Evolutionary conservation across 2,329 filamentous ascomycete species (phyloP).

Genomic region (Aspergillus versicolor): DNA sequence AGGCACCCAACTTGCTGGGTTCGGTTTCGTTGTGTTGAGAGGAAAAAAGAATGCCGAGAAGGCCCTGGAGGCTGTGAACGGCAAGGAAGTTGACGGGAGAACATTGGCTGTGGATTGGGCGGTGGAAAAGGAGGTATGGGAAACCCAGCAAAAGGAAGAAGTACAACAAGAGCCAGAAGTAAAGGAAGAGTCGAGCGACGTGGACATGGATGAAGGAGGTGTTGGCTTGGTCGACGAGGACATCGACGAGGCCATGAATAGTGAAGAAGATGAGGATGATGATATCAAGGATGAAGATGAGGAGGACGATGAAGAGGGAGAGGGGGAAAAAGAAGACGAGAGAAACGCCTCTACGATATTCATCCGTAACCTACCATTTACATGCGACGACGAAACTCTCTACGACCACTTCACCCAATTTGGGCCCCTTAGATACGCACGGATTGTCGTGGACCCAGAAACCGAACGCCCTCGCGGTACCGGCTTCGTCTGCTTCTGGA

Average conservation of each 20-base stretch:
- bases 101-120: slow-evolving; percentile 95
- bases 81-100: slow-evolving; percentile 83
- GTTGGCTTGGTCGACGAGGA: slow-evolving; percentile 26
- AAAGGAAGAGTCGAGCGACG: slow-evolving; percentile 46
- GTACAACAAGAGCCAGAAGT: slow-evolving; percentile 23
- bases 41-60: slow-evolving; percentile 89
- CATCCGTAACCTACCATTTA: slow-evolving; percentile 91
- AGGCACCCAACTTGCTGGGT: slow-evolving; percentile 72
- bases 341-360: slow-evolving; percentile 77
- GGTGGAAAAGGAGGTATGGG: slow-evolving; percentile 86
- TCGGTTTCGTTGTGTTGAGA: slow-evolving; percentile 87
- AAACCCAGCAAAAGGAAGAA: slow-evolving; percentile 58
- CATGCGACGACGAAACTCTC: slow-evolving; percentile 75
- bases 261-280: slow-evolving; percentile 35
- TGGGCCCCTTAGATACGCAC: slow-evolving; percentile 83
- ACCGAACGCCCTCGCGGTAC: slow-evolving; percentile 88
- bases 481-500: slow-evolving; percentile 91
- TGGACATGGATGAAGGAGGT: slow-evolving; percentile 55
- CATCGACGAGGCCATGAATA: slow-evolving; percentile 47
- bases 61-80: slow-evolving; percentile 81
- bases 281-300: slow-evolving; percentile 40
- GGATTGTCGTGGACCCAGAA: slow-evolving; percentile 81
- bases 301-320: slow-evolving; percentile 36
- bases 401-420: slow-evolving; percentile 86
- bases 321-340: slow-evolving; percentile 48